Evolutionary conservation across 306 rosid genomes (phyloP).

Genomic region (Amphicarpaea edgeworthii): DNA sequence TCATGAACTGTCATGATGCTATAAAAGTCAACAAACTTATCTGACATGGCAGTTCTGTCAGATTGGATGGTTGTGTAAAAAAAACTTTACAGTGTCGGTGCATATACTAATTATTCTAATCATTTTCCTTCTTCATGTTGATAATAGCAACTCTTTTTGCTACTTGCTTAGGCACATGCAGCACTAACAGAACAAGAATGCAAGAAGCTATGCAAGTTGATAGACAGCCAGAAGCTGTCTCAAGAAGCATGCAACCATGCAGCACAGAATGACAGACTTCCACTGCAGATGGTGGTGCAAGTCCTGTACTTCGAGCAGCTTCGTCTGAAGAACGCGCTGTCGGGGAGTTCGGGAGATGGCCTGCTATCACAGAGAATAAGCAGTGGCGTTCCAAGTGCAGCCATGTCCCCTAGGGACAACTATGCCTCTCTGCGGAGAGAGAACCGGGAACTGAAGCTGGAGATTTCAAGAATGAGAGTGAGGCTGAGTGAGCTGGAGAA

Average conservation of each 20-base stretch:
- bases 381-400: slow-evolving; percentile 88
- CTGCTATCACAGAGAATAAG: slow-evolving; percentile 72
- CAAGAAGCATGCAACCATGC: slow-evolving; percentile 95
- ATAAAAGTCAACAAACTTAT: neutral
- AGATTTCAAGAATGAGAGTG: slow-evolving; percentile 85
- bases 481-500: slow-evolving; percentile 94
- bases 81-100: neutral
- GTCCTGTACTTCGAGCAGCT: slow-evolving; percentile 88
- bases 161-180: slow-evolving; percentile 68
- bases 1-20: no score
- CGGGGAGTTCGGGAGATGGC: slow-evolving; percentile 72
- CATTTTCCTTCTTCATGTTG: slow-evolving; percentile 10
- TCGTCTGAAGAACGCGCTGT: slow-evolving; percentile 72
- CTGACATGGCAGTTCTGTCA: no score
- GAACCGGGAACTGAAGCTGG: slow-evolving; percentile 86
- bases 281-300: slow-evolving; percentile 78
- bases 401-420: slow-evolving; percentile 89
- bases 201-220: slow-evolving; percentile 76
- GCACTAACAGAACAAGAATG: slow-evolving; percentile 73
- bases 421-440: slow-evolving; percentile 88
- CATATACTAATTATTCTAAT: neutral
- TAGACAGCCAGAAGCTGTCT: slow-evolving; percentile 88
- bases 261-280: slow-evolving; percentile 82
- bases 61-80: no score
- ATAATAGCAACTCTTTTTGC: neutral